A percentile compares a stretch with the other conserved stretches of the same genome.
Evolutionary conservation across 495 filamentous ascomycete genomes (phyloP).

Genomic region (Diplogelasinospora grovesii): DNA sequence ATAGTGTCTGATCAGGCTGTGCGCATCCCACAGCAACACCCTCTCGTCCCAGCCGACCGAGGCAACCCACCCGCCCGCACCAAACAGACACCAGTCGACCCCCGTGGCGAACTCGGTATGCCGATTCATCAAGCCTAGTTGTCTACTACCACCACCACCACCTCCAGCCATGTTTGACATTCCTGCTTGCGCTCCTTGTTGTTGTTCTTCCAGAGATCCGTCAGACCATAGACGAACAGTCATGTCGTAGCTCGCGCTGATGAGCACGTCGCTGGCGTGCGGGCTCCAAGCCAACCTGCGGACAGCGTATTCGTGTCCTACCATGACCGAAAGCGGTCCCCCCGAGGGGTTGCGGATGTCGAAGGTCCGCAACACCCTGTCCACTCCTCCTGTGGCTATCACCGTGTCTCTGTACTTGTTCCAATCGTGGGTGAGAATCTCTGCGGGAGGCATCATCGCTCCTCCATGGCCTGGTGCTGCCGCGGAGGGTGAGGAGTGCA

Average conservation of each 20-base stretch:
- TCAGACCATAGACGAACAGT: constrained; percentile 90
- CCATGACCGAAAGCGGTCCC: constrained; percentile 64
- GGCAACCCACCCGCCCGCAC: constrained; percentile 90
- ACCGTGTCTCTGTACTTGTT: constrained; percentile 89
- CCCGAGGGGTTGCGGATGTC: constrained; percentile 68
- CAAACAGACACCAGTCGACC: constrained; percentile 96
- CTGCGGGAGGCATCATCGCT: constrained; percentile 40
- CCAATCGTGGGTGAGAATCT: constrained; percentile 95
- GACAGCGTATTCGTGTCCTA: constrained; percentile 88
- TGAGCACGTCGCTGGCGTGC: constrained; percentile 75
- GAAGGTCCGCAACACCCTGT: constrained; percentile 76
- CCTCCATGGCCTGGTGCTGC: constrained; percentile 27
- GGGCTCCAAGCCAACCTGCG: constrained; percentile 82
- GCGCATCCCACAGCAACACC: constrained; percentile 86
- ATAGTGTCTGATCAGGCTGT: too few relatives aligned
- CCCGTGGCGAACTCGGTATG: constrained; percentile 98
- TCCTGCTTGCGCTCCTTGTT: too few relatives aligned
- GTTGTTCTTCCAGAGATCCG: too few relatives aligned
- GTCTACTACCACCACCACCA: constrained; percentile 17
- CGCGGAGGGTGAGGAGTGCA: constrained; percentile 51
- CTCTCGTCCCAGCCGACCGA: constrained; percentile 90
- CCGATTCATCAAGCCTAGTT: constrained; percentile 80
- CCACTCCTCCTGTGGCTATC: constrained; percentile 85
- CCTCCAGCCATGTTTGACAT: constrained; percentile 36
- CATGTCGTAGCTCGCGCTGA: constrained; percentile 96